Evolutionary conservation across 352 stramenopile genomes (phyloP), one percentile per base, ranked within the genome.

Genomic region (Aphanomyces cochlioides): DNA sequence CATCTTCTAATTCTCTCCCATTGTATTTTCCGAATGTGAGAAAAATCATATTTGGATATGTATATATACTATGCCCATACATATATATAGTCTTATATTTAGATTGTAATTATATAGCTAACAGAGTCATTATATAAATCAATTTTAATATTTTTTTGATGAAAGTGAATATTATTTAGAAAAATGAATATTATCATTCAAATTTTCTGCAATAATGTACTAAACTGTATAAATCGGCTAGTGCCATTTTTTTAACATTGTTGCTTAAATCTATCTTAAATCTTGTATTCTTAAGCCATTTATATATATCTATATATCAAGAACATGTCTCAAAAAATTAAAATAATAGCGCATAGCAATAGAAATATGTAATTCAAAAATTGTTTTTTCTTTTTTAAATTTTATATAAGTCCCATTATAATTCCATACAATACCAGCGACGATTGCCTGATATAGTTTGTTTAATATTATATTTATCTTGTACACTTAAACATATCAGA

Each of bases 101-200:
- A 50, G 43, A 50, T 50, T 50, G 43, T 50, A 50, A 50, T 50
- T 50, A 50, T 50, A 50, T 50, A 50, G 2, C 43, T 2, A 50
- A 50, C 43, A 50, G 43, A 50, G 43, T 50, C 43, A 48, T 48
- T 48, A 15, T 48, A 48, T 48, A 48, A 48, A 48, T 48, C 2
- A 50, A 50, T 50, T 50, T 50, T 50, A 50, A 50, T 50, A 50
- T 50, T 50, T 3, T 50, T 50, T 50, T 50, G 43, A 50, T 50
- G 43, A 50, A 50, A 50, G 43, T 50, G 43, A 50, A 50, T 50
- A 50, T 50, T 50, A 50, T 2, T 50, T 50, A 50, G 43, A 50
- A 50, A 50, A 50, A 50, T 50, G 43, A 50, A 50, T 50, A 50
- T 50, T 50, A 50, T 50, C 43, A 50, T 50, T 50, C 43, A 50